Conservation (phyloP, 2,329 filamentous ascomycete genomes). For the Aspergillus ibericus region DNA sequence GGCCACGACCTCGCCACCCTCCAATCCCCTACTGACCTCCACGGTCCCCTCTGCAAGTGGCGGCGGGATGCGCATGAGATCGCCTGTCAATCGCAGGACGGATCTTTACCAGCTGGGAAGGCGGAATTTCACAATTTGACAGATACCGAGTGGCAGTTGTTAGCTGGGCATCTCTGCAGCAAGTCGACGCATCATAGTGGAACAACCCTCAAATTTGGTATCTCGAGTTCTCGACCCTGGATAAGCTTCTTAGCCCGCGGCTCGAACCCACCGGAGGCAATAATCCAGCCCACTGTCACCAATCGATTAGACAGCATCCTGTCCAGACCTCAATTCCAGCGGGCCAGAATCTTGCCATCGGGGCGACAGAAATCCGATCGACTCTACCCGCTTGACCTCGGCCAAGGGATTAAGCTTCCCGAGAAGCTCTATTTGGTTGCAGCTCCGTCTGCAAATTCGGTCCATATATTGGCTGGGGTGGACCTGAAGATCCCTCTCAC, state of each 20-base stretch:
- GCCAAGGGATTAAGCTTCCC: not conserved
- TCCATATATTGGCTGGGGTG: not conserved
- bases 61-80: not conserved
- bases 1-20: not conserved
- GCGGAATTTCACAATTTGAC: not conserved
- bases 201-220: not conserved
- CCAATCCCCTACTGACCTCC: not conserved
- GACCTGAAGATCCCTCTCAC: not conserved
- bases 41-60: not conserved
- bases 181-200: not conserved
- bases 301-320: not conserved
- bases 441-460: not conserved
- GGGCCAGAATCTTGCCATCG: not conserved
- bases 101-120: not conserved
- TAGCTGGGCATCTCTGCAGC: not conserved
- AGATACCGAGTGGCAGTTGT: not conserved
- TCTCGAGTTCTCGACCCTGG: not conserved
- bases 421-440: not conserved
- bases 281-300: not conserved
- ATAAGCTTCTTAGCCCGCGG: not conserved
- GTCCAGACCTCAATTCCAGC: not conserved
- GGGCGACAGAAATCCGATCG: not conserved
- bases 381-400: not conserved
- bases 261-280: not conserved
- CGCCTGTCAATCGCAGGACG: not conserved